phyloP scores from a whole-genome alignment of 352 stramenopile genomes.

The Phytophthora podocarpi region DNA sequence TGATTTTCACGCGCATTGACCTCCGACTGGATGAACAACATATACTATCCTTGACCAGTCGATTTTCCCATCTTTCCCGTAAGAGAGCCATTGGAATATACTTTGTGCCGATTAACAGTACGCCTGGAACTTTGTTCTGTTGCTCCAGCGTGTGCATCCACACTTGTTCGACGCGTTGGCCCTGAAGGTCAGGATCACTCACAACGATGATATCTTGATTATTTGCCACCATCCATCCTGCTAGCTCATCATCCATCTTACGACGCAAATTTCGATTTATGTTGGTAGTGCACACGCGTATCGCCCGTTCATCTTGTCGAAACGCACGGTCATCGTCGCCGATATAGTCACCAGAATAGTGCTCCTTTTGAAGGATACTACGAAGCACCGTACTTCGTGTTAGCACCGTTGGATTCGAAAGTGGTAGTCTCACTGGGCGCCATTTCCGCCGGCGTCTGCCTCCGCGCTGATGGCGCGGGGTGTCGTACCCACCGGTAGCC shows the following conservation, averaged over 20 bases:
- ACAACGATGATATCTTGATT: not conserved
- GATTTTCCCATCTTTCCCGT: not conserved
- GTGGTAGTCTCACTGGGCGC: too few species aligned
- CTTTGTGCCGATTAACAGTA: not conserved
- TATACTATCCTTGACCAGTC: not conserved
- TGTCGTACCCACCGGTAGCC: too few species aligned
- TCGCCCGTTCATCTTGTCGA: too few species aligned
- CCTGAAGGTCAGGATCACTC: not conserved
- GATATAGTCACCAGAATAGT: slow-evolving; percentile 13
- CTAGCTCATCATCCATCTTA: slow-evolving; percentile 3
- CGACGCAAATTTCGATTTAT: not conserved
- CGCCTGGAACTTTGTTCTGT: not conserved
- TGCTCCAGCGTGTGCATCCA: not conserved
- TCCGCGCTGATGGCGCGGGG: too few species aligned
- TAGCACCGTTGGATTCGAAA: not conserved
- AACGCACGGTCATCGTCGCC: not conserved
- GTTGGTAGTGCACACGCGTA: not conserved
- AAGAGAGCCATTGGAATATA: not conserved
- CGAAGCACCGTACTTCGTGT: not conserved
- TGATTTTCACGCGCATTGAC: not conserved
- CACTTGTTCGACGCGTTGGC: not conserved
- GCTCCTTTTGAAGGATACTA: not conserved
- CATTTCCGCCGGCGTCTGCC: too few species aligned
- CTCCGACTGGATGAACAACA: not conserved
- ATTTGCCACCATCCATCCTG: slow-evolving; percentile 1